phyloP scores from a whole-genome alignment of 2,329 filamentous ascomycete genomes.

The Lasiodiplodia sp. region DNA sequence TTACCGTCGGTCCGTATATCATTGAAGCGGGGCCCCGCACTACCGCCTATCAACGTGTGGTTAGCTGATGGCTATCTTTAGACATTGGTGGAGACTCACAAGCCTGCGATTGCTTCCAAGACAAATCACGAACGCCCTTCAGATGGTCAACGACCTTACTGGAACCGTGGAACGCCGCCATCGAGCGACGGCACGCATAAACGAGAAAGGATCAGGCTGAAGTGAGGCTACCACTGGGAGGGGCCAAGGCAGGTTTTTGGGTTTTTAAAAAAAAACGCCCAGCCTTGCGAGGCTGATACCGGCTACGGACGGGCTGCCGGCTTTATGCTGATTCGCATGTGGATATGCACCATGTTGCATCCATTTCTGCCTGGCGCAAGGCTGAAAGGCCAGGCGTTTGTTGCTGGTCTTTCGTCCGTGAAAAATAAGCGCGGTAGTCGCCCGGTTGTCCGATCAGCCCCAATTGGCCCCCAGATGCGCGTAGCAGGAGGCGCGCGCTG shows the following conservation, averaged over 20 bases:
- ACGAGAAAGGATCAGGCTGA: not conserved
- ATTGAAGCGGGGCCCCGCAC: not conserved
- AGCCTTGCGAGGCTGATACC: slow-evolving; percentile 21
- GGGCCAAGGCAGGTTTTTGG: not conserved
- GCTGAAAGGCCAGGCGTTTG: slow-evolving; percentile 7
- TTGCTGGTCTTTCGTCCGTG: slow-evolving; percentile 13
- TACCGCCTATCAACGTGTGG: not conserved
- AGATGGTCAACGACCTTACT: slow-evolving; percentile 14
- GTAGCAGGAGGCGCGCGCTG: not conserved
- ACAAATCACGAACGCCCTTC: not conserved
- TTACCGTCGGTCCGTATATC: not conserved
- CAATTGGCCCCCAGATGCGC: slow-evolving; percentile 5
- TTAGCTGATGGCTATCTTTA: not conserved
- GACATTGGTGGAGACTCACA: not conserved
- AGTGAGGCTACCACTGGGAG: slow-evolving; percentile 19
- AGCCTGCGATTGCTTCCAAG: slow-evolving; percentile 1
- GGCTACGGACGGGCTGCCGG: slow-evolving; percentile 4
- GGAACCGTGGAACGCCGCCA: slow-evolving; percentile 8
- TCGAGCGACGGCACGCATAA: not conserved
- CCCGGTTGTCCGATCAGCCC: not conserved
- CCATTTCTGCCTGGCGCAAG: slow-evolving; percentile 10
- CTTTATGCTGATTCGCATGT: slow-evolving; percentile 18
- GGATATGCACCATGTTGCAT: slow-evolving; percentile 1
- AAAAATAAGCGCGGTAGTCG: slow-evolving; percentile 12
- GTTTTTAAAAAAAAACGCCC: not conserved